phyloP scores from a whole-genome alignment of 2,329 filamentous ascomycete genomes.

The Aspergillus pseudoterreus region DNA sequence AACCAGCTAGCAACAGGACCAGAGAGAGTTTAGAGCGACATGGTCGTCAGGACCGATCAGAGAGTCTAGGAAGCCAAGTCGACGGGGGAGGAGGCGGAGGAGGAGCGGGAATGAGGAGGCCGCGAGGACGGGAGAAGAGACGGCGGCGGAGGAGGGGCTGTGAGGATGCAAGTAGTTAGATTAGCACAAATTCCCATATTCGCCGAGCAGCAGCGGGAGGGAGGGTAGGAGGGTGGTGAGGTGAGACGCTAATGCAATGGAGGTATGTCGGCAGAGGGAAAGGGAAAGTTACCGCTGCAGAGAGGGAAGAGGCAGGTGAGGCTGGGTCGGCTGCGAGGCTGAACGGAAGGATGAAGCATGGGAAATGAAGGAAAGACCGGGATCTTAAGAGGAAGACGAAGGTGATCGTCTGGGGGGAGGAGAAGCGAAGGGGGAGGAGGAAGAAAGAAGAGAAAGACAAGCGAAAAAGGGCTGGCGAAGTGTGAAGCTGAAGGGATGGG shows the following conservation, averaged over 20 bases:
- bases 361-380: slow-evolving; percentile 11
- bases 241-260: slow-evolving; percentile 19
- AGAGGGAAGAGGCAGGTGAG: slow-evolving; percentile 7
- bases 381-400: slow-evolving; percentile 19
- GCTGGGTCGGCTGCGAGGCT: not conserved
- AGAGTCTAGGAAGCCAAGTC: slow-evolving; percentile 8
- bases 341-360: slow-evolving; percentile 10
- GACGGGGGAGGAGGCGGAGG: slow-evolving; percentile 2
- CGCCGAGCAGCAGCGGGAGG: slow-evolving; percentile 7
- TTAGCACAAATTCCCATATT: slow-evolving; percentile 6
- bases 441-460: slow-evolving; percentile 21
- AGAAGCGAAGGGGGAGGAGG: slow-evolving; percentile 15
- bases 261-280: not conserved
- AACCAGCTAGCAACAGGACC: slow-evolving; percentile 18
- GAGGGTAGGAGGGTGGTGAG: slow-evolving; percentile 4
- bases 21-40: slow-evolving; percentile 26
- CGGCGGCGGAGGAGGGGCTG: slow-evolving; percentile 13
- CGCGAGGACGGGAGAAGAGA: not conserved
- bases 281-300: slow-evolving; percentile 18
- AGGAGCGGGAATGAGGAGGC: slow-evolving; percentile 6
- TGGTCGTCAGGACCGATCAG: slow-evolving; percentile 16
- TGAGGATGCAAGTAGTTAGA: not conserved
- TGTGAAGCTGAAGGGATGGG: slow-evolving; percentile 39
- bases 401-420: slow-evolving; percentile 5
- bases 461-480: slow-evolving; percentile 27